Evolutionary conservation across 1,284 basidiomycete genomes (phyloP), one percentile per base, ranked within the genome.

Genomic region (Pterulicium gracile): DNA sequence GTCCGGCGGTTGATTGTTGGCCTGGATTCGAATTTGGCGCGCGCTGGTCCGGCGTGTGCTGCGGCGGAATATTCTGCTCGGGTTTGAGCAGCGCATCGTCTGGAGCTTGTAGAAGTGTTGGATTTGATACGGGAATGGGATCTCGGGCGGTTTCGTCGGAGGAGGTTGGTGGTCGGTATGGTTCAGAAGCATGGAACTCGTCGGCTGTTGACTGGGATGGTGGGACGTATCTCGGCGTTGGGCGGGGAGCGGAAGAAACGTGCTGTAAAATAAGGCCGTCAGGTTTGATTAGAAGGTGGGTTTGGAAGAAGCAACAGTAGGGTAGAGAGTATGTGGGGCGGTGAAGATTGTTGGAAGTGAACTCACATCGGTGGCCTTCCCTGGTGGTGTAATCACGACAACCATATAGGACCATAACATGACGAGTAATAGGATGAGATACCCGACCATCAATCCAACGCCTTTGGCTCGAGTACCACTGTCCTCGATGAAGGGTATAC

Each of bases 401-500:
- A 39, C 3, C 13, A 32, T 44, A 24, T 5, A 13, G 2, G 17
- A 48, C 21, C 19, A 35, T 24, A 27, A 17, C 15, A 23, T 4
- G 32, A 15, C 5, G 17, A 20, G 47, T 48, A 42, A 43, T 47
- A 50, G 22, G 43, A 45, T 48, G 45, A 5, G 19, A 24, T 17
- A 17, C 35, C 32, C 39, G 41, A 40, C 27, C 32, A 39, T 34
- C 10, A 32, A 70, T 77, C 60, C 52, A 79, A 78, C 65, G 50
- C 79, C 80, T 43, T 68, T 59, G 0, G 58, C 58, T 43, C 62
- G 58, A 14, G 65, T 64, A 12, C 68, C 70, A 23, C 64, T 60
- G 24, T 59, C 52, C 45, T 64, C 64, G 14, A 83, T 65, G 67
- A 79, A 75, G 2, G 76, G 73, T n/a, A 67, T 66, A 53, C 77